Percentiles rank a stretch among this genome's conserved stretches.
These are phyloP conservation scores for Coemansia erecta DNA, from an alignment of 192 early-diverging fungal genomes.

Conservation along the genomic window DNA sequence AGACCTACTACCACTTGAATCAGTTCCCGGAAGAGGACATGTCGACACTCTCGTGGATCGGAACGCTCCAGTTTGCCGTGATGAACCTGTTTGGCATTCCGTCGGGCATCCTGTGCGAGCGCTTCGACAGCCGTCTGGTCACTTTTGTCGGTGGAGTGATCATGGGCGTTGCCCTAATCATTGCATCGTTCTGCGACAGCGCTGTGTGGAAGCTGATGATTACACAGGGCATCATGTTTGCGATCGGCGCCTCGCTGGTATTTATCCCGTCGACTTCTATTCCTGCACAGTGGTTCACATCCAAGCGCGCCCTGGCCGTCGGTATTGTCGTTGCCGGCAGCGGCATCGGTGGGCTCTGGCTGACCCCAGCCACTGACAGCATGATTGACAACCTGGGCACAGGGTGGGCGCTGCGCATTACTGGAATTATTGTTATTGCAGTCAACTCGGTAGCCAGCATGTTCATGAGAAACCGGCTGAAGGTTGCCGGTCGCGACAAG, in stretches of 20 bases:
- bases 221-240: constrained; percentile 64
- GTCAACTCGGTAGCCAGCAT: constrained; percentile 37
- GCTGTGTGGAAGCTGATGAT: constrained; percentile 63
- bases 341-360: constrained; percentile 55
- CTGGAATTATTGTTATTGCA: constrained; percentile 47
- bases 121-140: constrained; percentile 51
- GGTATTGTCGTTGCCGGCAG: constrained; percentile 56
- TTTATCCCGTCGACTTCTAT: constrained; percentile 52
- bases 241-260: constrained; percentile 40
- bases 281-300: constrained; percentile 57
- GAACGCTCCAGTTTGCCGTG: constrained; percentile 51
- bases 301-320: constrained; percentile 50
- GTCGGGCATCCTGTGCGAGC: constrained; percentile 54
- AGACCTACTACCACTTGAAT: constrained; percentile 40
- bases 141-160: constrained; percentile 51
- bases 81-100: constrained; percentile 52
- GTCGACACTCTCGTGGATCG: constrained; percentile 55
- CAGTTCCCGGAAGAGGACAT: constrained; percentile 42
- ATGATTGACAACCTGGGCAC: constrained; percentile 51
- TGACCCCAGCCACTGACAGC: constrained; percentile 50
- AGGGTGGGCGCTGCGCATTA: constrained; percentile 54
- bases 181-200: constrained; percentile 57
- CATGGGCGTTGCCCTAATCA: constrained; percentile 47
- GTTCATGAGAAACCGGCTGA: constrained; percentile 43
- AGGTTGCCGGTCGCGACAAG: constrained; percentile 20